Evolutionary conservation across 148 eudicot species (phyloP).

Genomic region (Mesembryanthemum crystallinum): DNA sequence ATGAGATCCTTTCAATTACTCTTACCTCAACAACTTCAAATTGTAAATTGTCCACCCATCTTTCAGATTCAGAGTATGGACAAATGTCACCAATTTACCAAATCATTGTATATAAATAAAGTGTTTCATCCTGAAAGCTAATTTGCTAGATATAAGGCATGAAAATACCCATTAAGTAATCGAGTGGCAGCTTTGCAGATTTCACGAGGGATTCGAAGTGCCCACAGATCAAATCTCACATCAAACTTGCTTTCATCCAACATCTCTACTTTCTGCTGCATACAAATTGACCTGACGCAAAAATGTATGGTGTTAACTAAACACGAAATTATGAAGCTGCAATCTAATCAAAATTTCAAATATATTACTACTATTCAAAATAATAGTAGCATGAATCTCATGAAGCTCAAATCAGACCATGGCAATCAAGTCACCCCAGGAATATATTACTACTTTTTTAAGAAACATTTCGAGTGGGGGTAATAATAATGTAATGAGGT

Average conservation of each 20-base stretch:
- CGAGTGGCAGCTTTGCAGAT: slow-evolving; percentile 72
- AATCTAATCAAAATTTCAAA: neutral
- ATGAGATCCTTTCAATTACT: too few species aligned
- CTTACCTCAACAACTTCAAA: neutral
- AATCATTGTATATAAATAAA: neutral
- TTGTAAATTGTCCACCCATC: neutral
- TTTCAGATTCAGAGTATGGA: neutral
- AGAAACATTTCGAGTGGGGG: neutral
- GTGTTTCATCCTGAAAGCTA: neutral
- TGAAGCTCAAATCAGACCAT: neutral
- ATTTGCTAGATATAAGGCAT: neutral
- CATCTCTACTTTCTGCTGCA: slow-evolving; percentile 27
- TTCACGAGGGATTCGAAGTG: slow-evolving; percentile 77
- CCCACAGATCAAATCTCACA: slow-evolving; percentile 66
- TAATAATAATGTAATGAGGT: neutral
- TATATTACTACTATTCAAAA: neutral
- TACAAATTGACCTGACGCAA: neutral
- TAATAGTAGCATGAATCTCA: neutral
- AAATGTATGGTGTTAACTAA: neutral
- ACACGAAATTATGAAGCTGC: neutral
- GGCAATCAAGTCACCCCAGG: neutral
- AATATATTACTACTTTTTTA: neutral
- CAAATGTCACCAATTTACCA: neutral
- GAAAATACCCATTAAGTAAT: slow-evolving; percentile 68
- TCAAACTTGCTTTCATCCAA: slow-evolving; percentile 89